Conservation (phyloP, 495 filamentous ascomycete species). For the Tuber indicum region DNA sequence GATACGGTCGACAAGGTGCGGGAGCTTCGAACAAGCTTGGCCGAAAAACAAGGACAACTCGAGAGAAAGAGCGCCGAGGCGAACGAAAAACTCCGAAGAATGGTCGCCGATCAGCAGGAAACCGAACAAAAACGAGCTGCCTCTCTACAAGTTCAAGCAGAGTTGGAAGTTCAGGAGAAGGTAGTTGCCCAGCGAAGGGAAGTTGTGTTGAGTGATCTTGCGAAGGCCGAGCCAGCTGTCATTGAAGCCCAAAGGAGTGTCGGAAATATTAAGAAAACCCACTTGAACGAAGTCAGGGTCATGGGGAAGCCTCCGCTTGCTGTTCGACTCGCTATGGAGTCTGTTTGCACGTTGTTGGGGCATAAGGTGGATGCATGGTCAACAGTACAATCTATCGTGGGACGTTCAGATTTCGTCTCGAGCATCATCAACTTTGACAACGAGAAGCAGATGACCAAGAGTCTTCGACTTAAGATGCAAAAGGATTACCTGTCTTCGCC, state of each 20-base stretch:
- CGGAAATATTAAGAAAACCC: slow-evolving; percentile 93
- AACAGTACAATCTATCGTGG: slow-evolving; percentile 75
- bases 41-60: slow-evolving; percentile 86
- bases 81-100: slow-evolving; percentile 91
- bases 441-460: slow-evolving; percentile 84
- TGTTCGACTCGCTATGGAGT: slow-evolving; percentile 86
- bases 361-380: slow-evolving; percentile 89
- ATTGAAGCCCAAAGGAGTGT: slow-evolving; percentile 88
- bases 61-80: slow-evolving; percentile 91
- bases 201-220: slow-evolving; percentile 80
- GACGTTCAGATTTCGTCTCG: slow-evolving; percentile 92
- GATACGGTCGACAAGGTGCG: slow-evolving; percentile 97
- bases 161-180: slow-evolving; percentile 80
- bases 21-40: slow-evolving; percentile 80
- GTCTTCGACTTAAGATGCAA: slow-evolving; percentile 77
- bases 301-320: slow-evolving; percentile 87
- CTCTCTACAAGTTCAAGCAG: slow-evolving; percentile 79
- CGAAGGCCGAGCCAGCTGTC: slow-evolving; percentile 87
- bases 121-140: slow-evolving; percentile 83
- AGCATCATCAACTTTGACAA: slow-evolving; percentile 98
- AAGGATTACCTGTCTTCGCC: slow-evolving; percentile 83
- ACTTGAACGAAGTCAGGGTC: slow-evolving; percentile 93
- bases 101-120: slow-evolving; percentile 94
- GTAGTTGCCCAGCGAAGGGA: slow-evolving; percentile 78
- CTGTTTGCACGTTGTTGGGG: slow-evolving; percentile 87